Evolutionary conservation across 2,329 filamentous ascomycete genomes (phyloP), one percentile per base, ranked within the genome.

Genomic region (Xylogone sp.): DNA sequence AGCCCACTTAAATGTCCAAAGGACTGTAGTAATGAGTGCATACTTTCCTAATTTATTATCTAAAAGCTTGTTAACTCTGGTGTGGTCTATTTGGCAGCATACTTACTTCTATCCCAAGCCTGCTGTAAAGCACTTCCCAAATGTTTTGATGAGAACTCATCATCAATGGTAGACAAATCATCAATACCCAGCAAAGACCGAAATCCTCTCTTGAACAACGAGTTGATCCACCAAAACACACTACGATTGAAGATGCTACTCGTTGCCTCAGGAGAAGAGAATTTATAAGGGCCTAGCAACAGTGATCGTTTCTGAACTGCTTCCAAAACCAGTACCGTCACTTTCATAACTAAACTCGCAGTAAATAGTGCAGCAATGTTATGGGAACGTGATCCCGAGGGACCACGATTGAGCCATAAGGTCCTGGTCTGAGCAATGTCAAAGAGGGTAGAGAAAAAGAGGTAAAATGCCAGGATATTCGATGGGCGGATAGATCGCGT

Each of bases 171-270:
- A 10, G n/a, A 22, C 9, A 53, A 39, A 46, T 53, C 51, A 34
- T 45, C 51, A 27, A 50, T 16, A 18, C 18, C 22, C 19, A 53
- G 19, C 13, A 42, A 19, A 10, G 18, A 43, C 21, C 47, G 48
- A 21, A 29, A 46, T 21, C 48, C 51, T 39, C 29, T 43, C 4
- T 39, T 9, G 42, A 53, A 50, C 12, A 53, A 22, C n/a, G 21
- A n/a, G 24, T 50, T 53, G n/a, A 50, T 34, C 51, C 51, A 53
- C 42, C 47, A 50, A 24, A 53, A 46, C 16, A 53, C 9, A 34
- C 39, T 42, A 16, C 51, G 34, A 19, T 45, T 53, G 13, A 53
- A 10, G 16, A 45, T 29, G 19, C 51, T 47, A 19, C 51, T 53
- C 18, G 51, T 53, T 34, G 51, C 21, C 27, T 53, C 51, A 22